phyloP scores from a whole-genome alignment of 768 basidiomycete species.

The Cystofilobasidium macerans region DNA sequence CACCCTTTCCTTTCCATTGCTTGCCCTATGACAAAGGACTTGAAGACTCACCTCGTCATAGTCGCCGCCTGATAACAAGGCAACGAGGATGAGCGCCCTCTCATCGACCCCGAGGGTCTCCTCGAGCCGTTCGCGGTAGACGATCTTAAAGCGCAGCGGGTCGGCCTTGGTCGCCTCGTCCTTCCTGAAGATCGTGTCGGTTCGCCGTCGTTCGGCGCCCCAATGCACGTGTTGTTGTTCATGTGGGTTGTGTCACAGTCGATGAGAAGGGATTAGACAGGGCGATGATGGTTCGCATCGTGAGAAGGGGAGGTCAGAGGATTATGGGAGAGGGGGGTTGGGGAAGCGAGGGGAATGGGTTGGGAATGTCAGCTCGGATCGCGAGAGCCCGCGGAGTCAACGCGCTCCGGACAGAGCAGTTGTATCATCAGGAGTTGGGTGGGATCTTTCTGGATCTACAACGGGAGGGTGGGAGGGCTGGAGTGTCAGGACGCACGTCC shows the following conservation, averaged over 20 bases:
- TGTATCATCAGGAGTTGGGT: not conserved
- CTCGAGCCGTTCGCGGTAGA: slow-evolving; percentile 47
- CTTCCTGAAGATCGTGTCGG: not conserved
- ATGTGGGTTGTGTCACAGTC: no score
- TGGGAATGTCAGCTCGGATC: not conserved
- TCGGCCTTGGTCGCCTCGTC: not conserved
- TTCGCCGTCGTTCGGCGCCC: no score
- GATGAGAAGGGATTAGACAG: no score
- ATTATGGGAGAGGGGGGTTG: not conserved
- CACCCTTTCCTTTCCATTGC: no score
- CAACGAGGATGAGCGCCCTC: not conserved
- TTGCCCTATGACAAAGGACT: no score
- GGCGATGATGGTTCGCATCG: no score
- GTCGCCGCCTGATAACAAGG: slow-evolving; percentile 66
- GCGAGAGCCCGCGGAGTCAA: not conserved
- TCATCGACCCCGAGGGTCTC: slow-evolving; percentile 45
- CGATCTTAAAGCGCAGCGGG: not conserved
- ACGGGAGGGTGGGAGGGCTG: slow-evolving; percentile 5
- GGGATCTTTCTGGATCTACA: not conserved
- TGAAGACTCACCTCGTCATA: slow-evolving; percentile 51
- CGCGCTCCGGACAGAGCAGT: not conserved
- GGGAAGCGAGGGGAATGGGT: not conserved
- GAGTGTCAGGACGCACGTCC: slow-evolving; percentile 13
- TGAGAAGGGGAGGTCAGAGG: no score
- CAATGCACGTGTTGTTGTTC: no score